Evolutionary conservation across 495 filamentous ascomycete species (phyloP), one percentile per base, ranked within the genome.

Genomic region (Penicillium taxi): DNA sequence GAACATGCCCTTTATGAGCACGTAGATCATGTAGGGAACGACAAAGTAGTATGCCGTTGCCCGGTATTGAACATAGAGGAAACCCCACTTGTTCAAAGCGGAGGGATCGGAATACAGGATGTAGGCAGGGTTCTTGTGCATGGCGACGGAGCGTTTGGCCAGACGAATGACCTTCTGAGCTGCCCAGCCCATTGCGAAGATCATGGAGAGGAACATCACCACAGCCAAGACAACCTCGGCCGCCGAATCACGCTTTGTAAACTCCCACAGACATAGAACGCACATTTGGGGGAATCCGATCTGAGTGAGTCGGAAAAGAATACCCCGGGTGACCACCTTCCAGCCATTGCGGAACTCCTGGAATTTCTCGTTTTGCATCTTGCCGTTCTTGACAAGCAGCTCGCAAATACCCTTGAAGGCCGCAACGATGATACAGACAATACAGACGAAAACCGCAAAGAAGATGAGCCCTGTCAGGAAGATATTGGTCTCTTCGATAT

Each of bases 11-110:
- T 96, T 96, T 54, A 93, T 41, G 9, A 96, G 56, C 20, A 82
- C 77, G 52, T 96, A 95, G 26, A 69, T 50, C 24, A 98, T 72
- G 25, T 83, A 56, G 0, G 89, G 90, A 11, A 93, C 77, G 53
- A 96, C 83, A 58, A 93, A 98, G 68, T 94, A 98, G 69, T 98
- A 98, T 5, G 87, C 85, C 1, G 90, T 90, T 14, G 91, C 90
- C 39, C 89, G 82, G 70, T 94, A 96, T 58, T 96, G 91, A 38
- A 98, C 86, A 56, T 98, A 98, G 19, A 98, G 67, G 66, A 96
- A 98, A 11, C 91, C 91, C 91, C 91, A 96, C 66, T 95, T 94
- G 77, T 98, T 96, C 41, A 98, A 66, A 22, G 84, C 79, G 32
- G 82, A 73, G 7, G 88, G 86, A 52, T 98, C 91, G 6, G 91